A percentile compares a stretch with the other conserved stretches of the same genome.
Evolutionary conservation across 1,139 yeast species (phyloP).

Genomic region (Pichia sp.): DNA sequence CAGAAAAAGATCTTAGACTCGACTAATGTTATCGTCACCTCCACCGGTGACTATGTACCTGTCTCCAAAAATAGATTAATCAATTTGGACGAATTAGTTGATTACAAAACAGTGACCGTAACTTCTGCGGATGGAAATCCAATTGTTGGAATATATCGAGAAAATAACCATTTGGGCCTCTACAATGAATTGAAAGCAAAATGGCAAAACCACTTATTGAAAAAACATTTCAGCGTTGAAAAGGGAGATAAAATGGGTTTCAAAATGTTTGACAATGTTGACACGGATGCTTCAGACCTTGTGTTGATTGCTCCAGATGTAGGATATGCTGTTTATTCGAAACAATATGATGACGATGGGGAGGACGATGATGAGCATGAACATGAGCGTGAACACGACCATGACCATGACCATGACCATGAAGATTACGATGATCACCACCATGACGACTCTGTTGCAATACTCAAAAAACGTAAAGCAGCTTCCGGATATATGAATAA

Average conservation of each 20-base stretch:
- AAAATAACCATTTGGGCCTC: slow-evolving; percentile 28
- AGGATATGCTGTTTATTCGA: slow-evolving; percentile 50
- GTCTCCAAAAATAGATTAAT: slow-evolving; percentile 60
- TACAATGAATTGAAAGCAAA: slow-evolving; percentile 27
- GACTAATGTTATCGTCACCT: slow-evolving; percentile 68
- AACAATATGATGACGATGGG: not conserved
- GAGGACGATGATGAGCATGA: not conserved
- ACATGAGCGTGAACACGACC: not conserved
- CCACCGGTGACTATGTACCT: slow-evolving; percentile 95
- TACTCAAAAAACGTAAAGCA: slow-evolving; percentile 18
- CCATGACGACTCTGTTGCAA: slow-evolving; percentile 19
- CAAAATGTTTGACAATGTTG: not conserved
- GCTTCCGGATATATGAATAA: slow-evolving; percentile 72
- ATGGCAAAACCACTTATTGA: slow-evolving; percentile 23
- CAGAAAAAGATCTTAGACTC: slow-evolving; percentile 51
- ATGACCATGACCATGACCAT: too few species aligned
- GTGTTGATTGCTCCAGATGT: slow-evolving; percentile 78
- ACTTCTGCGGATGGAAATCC: slow-evolving; percentile 72
- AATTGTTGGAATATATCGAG: slow-evolving; percentile 68
- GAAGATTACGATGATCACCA: slow-evolving; percentile 37
- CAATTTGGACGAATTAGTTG: slow-evolving; percentile 61
- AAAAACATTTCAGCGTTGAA: slow-evolving; percentile 40
- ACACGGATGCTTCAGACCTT: slow-evolving; percentile 45
- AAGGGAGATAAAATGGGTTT: slow-evolving; percentile 50
- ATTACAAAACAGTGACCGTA: slow-evolving; percentile 44